These are phyloP conservation scores for Eryngium alpinum DNA, from an alignment of 140 eudicot genomes.

Conservation along the genomic window DNA sequence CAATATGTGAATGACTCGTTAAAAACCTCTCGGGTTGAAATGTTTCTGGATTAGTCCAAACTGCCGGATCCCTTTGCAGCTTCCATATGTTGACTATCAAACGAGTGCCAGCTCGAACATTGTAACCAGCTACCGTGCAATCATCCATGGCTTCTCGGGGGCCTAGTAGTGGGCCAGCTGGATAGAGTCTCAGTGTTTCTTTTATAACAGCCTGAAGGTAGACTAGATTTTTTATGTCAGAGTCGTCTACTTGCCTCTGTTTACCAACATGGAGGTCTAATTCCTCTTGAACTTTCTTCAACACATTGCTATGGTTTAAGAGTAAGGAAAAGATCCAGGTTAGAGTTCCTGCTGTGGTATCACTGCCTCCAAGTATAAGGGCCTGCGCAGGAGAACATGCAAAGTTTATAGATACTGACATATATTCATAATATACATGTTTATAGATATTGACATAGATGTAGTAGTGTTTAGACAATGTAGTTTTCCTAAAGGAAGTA, in stretches of 20 bases:
- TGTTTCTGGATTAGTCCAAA: conserved; percentile 24
- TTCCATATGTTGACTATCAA: conserved; percentile 25
- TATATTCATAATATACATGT: not conserved
- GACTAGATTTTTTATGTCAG: not conserved
- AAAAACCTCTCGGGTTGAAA: conserved; percentile 30
- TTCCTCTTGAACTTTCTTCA: not conserved
- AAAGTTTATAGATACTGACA: not conserved
- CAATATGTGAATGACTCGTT: conserved; percentile 23
- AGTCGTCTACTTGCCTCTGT: not conserved
- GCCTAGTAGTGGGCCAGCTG: conserved; percentile 22
- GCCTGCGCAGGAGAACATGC: not conserved
- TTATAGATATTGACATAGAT: too few species aligned
- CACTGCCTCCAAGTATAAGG: not conserved
- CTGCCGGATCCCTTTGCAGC: conserved; percentile 26
- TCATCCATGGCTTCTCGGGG: conserved; percentile 27
- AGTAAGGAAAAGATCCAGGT: conserved; percentile 3
- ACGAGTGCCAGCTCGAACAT: conserved; percentile 24
- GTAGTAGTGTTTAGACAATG: too few species aligned
- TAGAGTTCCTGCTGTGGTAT: not conserved
- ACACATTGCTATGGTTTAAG: not conserved
- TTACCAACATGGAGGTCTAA: not conserved
- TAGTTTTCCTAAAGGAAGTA: too few species aligned
- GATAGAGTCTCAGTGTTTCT: not conserved
- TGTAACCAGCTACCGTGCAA: conserved; percentile 28
- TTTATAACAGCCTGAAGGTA: not conserved